Evolutionary conservation across 148 eudicot species (phyloP).

Genomic region (Rhododendron kiyosumense): DNA sequence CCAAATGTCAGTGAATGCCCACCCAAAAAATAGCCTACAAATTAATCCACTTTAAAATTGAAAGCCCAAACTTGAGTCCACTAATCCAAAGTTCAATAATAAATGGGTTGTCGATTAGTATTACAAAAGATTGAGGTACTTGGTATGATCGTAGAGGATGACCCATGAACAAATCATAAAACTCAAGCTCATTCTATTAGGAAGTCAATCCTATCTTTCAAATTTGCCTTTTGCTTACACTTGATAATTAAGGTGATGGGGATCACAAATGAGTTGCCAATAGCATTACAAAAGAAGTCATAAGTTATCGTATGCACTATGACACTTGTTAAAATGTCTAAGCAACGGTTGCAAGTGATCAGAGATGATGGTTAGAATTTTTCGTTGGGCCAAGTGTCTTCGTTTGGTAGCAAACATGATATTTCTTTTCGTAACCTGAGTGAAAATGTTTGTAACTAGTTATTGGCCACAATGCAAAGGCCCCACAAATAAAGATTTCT

Average conservation of each 20-base stretch:
- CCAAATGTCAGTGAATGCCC: background rate
- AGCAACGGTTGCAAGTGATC: no score
- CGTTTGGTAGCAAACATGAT: background rate
- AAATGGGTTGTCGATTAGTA: background rate
- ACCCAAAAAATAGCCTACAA: background rate
- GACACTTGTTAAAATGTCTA: no score
- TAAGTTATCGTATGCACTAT: no score
- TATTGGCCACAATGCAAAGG: no score
- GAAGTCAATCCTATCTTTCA: background rate
- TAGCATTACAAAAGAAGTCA: background rate
- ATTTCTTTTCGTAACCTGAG: no score
- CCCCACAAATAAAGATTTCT: no score
- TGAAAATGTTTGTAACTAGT: no score
- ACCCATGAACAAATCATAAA: no score
- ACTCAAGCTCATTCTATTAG: background rate
- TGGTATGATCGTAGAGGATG: background rate
- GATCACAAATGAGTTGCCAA: background rate
- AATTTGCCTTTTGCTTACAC: background rate
- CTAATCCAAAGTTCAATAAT: no score
- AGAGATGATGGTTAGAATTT: background rate
- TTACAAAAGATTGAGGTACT: background rate
- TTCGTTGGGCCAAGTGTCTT: background rate
- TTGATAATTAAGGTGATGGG: background rate
- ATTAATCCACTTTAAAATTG: no score
- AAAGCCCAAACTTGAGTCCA: no score